phyloP scores from a whole-genome alignment of 257 asterid species.

The Osmanthus fragrans region DNA sequence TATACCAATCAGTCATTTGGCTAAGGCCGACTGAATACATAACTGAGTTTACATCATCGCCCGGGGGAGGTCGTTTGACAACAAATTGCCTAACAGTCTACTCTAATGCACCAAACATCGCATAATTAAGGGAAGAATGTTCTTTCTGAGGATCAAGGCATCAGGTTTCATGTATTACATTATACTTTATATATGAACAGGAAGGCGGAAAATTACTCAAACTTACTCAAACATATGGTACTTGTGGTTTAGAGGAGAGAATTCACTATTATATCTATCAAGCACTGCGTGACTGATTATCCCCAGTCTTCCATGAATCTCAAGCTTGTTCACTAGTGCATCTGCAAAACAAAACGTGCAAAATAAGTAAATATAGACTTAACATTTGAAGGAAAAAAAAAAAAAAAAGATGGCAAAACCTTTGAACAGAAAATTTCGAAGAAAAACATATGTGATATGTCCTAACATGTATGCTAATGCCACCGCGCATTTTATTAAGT shows the following conservation, averaged over 20 bases:
- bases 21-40: too few relatives aligned
- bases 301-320: conserved; percentile 68
- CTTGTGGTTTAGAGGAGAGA: conserved; percentile 34
- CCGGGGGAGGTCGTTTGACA: too few relatives aligned
- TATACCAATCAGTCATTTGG: too few relatives aligned
- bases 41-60: too few relatives aligned
- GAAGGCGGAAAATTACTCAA: neutral
- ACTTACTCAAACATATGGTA: conserved; percentile 64
- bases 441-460: neutral
- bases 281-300: conserved; percentile 57
- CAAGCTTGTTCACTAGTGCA: conserved; percentile 41
- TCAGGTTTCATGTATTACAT: neutral
- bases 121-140: neutral
- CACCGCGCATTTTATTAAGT: neutral
- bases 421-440: neutral
- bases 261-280: conserved; percentile 32
- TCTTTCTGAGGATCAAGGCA: neutral
- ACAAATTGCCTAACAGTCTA: too few relatives aligned
- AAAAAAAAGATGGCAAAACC: too few relatives aligned
- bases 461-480: neutral
- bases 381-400: neutral
- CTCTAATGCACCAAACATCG: too few relatives aligned
- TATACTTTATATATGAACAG: neutral
- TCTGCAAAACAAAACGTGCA: conserved; percentile 34
- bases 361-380: neutral